phyloP scores from a whole-genome alignment of 2,329 filamentous ascomycete genomes.

The Penicillium sp. region DNA sequence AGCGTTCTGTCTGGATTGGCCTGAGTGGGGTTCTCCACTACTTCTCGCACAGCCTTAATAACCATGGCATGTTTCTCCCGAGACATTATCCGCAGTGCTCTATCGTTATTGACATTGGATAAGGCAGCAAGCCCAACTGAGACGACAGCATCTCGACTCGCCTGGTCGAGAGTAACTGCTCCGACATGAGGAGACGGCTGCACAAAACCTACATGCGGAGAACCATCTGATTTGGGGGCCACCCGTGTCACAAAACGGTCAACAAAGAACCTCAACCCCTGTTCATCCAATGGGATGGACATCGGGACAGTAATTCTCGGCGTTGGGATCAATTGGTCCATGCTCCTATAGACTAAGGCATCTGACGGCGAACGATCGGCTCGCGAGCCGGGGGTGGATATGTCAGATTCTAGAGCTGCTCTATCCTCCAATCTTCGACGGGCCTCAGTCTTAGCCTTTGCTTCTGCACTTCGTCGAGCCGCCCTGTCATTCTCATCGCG shows the following conservation, averaged over 20 bases:
- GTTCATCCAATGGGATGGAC: slow-evolving; percentile 16
- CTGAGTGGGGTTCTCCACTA: slow-evolving; percentile 15
- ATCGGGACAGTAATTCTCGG: slow-evolving; percentile 7
- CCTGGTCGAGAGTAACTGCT: slow-evolving; percentile 3
- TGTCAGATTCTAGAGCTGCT: neutral
- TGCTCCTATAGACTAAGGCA: neutral
- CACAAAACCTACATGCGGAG: neutral
- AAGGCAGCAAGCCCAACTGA: slow-evolving; percentile 26
- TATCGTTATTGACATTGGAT: slow-evolving; percentile 24
- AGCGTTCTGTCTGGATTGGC: slow-evolving; percentile 14
- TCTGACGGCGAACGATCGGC: neutral
- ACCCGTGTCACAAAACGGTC: slow-evolving; percentile 18
- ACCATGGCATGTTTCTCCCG: slow-evolving; percentile 21
- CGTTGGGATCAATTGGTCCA: neutral
- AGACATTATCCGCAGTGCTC: slow-evolving; percentile 13
- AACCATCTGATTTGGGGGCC: neutral
- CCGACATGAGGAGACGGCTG: slow-evolving; percentile 4
- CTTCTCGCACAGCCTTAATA: slow-evolving; percentile 15
- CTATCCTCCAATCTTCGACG: slow-evolving; percentile 10
- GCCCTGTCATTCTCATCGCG: slow-evolving; percentile 30
- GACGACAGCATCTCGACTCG: slow-evolving; percentile 21
- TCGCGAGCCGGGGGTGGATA: neutral
- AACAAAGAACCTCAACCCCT: slow-evolving; percentile 24
- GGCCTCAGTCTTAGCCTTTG: slow-evolving; percentile 20
- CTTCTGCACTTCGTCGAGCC: slow-evolving; percentile 19